These are phyloP conservation scores for Talaromyces trachyspermus DNA, from an alignment of 495 filamentous ascomycete species.

Conservation along the genomic window DNA sequence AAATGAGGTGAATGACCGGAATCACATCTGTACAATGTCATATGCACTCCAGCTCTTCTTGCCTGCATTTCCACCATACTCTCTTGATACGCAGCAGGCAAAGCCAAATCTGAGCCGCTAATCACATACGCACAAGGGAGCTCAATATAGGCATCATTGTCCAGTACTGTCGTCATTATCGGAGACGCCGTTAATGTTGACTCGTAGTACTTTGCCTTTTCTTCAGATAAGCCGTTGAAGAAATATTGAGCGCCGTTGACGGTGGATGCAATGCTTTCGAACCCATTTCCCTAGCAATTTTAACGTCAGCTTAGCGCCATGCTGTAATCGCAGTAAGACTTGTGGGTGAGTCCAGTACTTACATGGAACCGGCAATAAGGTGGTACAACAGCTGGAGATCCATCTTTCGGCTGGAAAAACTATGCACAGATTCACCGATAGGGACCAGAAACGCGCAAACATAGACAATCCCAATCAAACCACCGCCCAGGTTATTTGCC, in stretches of 20 bases:
- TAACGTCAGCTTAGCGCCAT: neutral
- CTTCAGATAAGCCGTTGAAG: slow-evolving; percentile 5
- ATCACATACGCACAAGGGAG: neutral
- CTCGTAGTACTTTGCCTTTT: slow-evolving; percentile 1
- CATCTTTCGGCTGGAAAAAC: neutral
- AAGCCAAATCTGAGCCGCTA: neutral
- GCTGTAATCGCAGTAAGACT: neutral
- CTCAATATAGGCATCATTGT: neutral
- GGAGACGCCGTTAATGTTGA: neutral
- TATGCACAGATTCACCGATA: neutral
- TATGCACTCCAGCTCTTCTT: neutral
- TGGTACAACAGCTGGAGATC: neutral
- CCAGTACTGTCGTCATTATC: neutral
- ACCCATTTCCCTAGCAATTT: neutral
- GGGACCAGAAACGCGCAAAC: neutral
- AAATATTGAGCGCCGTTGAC: slow-evolving; percentile 5
- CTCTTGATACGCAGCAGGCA: neutral
- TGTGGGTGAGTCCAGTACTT: neutral
- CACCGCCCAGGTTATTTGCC: neutral
- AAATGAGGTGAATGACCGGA: neutral
- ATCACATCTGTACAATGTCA: neutral
- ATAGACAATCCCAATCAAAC: slow-evolving; percentile 1
- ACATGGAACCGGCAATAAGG: slow-evolving; percentile 3
- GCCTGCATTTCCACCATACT: neutral
- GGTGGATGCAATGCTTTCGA: slow-evolving; percentile 24